phyloP scores from a whole-genome alignment of 2,329 filamentous ascomycete genomes.

The Aspergillus glaucus region DNA sequence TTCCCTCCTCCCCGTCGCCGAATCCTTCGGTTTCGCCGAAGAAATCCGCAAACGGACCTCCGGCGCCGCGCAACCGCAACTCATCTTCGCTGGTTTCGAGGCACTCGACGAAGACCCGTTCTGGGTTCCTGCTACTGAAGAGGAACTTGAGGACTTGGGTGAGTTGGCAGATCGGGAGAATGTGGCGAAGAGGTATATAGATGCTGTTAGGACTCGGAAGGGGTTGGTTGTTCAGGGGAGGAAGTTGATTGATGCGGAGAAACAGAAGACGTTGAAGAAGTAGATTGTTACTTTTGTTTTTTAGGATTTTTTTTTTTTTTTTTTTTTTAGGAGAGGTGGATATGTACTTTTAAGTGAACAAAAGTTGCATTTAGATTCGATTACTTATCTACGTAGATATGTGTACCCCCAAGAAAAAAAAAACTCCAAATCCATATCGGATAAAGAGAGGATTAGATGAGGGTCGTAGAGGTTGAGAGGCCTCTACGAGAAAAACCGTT shows the following conservation, averaged over 20 bases:
- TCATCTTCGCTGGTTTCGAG: constrained; percentile 90
- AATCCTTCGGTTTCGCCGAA: constrained; percentile 92
- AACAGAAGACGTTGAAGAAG: constrained; percentile 70
- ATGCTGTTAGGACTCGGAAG: constrained; percentile 78
- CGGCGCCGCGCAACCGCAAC: constrained; percentile 83
- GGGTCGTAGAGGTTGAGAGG: constrained; percentile 24
- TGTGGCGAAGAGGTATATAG: constrained; percentile 93
- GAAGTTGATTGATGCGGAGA: constrained; percentile 78
- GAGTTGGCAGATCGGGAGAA: constrained; percentile 92
- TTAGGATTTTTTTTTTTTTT: background rate
- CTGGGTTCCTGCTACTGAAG: constrained; percentile 95
- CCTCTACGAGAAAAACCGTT: constrained; percentile 17
- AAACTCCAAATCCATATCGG: constrained; percentile 10
- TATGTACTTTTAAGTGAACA: background rate
- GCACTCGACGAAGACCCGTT: constrained; percentile 92
- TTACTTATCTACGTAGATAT: background rate
- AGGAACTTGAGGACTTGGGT: constrained; percentile 91
- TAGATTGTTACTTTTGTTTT: constrained; percentile 10
- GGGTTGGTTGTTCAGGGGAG: constrained; percentile 75
- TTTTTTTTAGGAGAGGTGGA: constrained; percentile 1
- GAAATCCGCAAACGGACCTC: constrained; percentile 94
- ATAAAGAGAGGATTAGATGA: constrained; percentile 16
- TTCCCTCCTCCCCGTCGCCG: constrained; percentile 80
- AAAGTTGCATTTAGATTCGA: background rate
- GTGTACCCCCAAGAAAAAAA: constrained; percentile 20